These are phyloP conservation scores for Nicotiana undulata DNA, from an alignment of 257 asterid genomes.

Conservation along the genomic window DNA sequence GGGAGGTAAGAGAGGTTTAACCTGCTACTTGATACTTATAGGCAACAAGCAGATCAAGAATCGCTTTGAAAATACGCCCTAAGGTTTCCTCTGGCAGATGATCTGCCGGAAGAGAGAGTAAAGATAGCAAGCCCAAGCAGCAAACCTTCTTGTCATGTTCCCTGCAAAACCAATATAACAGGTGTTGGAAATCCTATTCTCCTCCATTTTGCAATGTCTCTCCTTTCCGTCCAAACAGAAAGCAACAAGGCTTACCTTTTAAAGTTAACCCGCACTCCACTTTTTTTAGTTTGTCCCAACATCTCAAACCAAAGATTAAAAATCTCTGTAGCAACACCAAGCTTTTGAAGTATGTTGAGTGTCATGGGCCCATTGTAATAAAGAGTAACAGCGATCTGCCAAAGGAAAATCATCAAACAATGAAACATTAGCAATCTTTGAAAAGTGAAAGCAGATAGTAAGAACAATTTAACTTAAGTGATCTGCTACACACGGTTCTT, in stretches of 20 bases:
- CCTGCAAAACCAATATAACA: conserved; percentile 39
- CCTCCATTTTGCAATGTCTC: no score
- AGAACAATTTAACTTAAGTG: not conserved
- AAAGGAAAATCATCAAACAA: conserved; percentile 5
- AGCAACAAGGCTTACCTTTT: conserved; percentile 43
- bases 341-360: conserved; percentile 77
- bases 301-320: conserved; percentile 95
- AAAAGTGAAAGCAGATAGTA: not conserved
- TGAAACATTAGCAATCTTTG: conserved; percentile 5
- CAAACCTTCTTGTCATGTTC: conserved; percentile 95
- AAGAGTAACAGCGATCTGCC: conserved; percentile 88
- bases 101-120: conserved; percentile 79
- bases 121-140: conserved; percentile 91
- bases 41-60: not conserved
- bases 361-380: conserved; percentile 74
- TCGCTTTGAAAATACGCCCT: not conserved
- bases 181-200: no score
- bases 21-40: conserved; percentile 9
- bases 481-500: no score
- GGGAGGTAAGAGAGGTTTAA: conserved; percentile 11
- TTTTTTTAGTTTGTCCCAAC: conserved; percentile 82
- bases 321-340: conserved; percentile 75
- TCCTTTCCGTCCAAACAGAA: not conserved
- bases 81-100: not conserved
- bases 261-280: conserved; percentile 69